phyloP scores from a whole-genome alignment of 2,329 filamentous ascomycete genomes.

The Sphaerostilbella broomeana region DNA sequence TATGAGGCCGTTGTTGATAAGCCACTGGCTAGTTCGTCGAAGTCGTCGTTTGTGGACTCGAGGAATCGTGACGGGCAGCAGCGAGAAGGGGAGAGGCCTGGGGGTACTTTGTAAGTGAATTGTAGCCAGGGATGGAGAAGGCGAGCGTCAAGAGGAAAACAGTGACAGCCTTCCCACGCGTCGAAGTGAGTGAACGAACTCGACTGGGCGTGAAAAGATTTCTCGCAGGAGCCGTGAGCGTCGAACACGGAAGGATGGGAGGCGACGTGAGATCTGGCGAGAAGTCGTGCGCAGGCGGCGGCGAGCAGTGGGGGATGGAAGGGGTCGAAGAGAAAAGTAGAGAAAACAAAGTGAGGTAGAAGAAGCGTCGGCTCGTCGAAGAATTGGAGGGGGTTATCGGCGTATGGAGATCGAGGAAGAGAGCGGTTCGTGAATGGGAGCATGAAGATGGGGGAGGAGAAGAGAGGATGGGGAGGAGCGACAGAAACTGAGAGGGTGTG shows the following conservation, averaged over 20 bases:
- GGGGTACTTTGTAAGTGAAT: conserved; percentile 8
- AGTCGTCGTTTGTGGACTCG: conserved; percentile 5
- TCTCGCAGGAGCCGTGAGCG: conserved; percentile 27
- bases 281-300: conserved; percentile 2
- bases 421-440: conserved; percentile 28
- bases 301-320: conserved; percentile 10
- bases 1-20: conserved; percentile 3
- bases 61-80: conserved; percentile 4
- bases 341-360: conserved; percentile 9
- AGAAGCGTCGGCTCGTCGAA: not conserved
- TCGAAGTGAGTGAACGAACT: conserved; percentile 19
- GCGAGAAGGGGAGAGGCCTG: not conserved
- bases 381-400: conserved; percentile 10
- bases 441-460: conserved; percentile 28
- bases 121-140: conserved; percentile 1
- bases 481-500: conserved; percentile 26
- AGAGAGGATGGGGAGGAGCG: conserved; percentile 31
- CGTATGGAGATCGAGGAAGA: conserved; percentile 14
- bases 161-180: conserved; percentile 16
- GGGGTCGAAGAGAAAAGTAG: conserved; percentile 6
- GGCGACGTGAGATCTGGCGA: conserved; percentile 17
- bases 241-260: conserved; percentile 22
- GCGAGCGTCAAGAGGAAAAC: conserved; percentile 13
- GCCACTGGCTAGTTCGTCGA: conserved; percentile 1
- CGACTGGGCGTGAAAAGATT: conserved; percentile 21